Evolutionary conservation across 306 rosid genomes (phyloP).

Genomic region (Dryas alaskensis): DNA sequence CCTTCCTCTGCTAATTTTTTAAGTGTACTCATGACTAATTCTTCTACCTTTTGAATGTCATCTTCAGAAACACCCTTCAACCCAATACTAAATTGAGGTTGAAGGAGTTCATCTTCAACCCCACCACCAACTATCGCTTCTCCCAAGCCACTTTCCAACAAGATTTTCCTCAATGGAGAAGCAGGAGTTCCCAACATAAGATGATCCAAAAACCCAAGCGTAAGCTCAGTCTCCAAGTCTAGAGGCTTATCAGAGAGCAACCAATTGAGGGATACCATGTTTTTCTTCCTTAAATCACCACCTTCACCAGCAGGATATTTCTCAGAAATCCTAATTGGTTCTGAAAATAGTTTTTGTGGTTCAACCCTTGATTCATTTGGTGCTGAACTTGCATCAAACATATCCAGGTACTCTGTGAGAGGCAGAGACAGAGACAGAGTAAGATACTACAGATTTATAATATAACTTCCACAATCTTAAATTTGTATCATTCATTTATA

Average conservation of each 20-base stretch:
- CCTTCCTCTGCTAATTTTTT: slow-evolving; percentile 80
- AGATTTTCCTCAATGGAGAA: slow-evolving; percentile 85
- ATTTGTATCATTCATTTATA: not conserved
- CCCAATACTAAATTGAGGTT: slow-evolving; percentile 94
- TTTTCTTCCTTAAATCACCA: slow-evolving; percentile 80
- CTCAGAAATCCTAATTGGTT: slow-evolving; percentile 76
- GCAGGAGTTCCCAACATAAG: slow-evolving; percentile 99
- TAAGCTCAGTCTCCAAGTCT: slow-evolving; percentile 72
- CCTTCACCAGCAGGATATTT: slow-evolving; percentile 88
- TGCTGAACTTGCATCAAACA: slow-evolving; percentile 74
- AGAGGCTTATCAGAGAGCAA: slow-evolving; percentile 89
- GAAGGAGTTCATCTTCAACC: slow-evolving; percentile 93
- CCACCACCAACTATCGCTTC: slow-evolving; percentile 99
- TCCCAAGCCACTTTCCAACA: slow-evolving; percentile 94
- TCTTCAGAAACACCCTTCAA: slow-evolving; percentile 80
- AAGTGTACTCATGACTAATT: slow-evolving; percentile 58
- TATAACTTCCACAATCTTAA: slow-evolving; percentile 4
- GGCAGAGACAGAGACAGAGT: not conserved
- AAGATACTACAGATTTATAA: slow-evolving; percentile 23
- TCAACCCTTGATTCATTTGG: slow-evolving; percentile 71
- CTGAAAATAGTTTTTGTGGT: slow-evolving; percentile 70
- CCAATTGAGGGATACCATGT: slow-evolving; percentile 93
- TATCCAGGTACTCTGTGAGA: slow-evolving; percentile 74
- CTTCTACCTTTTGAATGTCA: slow-evolving; percentile 84
- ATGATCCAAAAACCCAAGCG: slow-evolving; percentile 90